Conservation (phyloP, 2,329 filamentous ascomycete species). For the Drechslerella coelobrocha region DNA sequence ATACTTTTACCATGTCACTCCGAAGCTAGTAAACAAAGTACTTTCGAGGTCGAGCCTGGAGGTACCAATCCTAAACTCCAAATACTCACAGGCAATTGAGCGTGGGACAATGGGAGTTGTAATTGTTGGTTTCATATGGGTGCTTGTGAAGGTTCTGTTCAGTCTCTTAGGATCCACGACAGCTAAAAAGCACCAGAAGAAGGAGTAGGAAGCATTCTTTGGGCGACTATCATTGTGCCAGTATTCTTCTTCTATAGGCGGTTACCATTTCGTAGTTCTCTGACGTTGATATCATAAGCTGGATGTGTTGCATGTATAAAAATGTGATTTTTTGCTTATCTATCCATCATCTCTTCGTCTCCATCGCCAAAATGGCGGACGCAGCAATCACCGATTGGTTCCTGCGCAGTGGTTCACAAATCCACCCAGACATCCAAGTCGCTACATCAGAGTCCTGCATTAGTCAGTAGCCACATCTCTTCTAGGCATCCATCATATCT, state of each 20-base stretch:
- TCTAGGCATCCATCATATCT: background rate
- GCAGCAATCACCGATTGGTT: constrained; percentile 26
- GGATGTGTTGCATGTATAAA: constrained; percentile 18
- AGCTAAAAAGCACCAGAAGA: constrained; percentile 38
- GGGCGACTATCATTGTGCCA: background rate
- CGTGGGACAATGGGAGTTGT: constrained; percentile 52
- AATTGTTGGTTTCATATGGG: constrained; percentile 52
- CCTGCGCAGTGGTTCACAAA: constrained; percentile 21
- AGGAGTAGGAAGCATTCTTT: constrained; percentile 12
- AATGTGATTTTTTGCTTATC: background rate
- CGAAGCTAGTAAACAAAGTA: constrained; percentile 45
- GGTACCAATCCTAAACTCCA: constrained; percentile 52
- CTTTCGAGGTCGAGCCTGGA: constrained; percentile 37
- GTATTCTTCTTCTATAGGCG: too few species aligned
- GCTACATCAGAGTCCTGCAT: constrained; percentile 14
- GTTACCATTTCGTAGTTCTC: too few species aligned
- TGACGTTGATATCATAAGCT: constrained; percentile 1
- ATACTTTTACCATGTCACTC: constrained; percentile 53
- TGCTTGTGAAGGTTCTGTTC: constrained; percentile 41
- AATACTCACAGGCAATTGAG: constrained; percentile 49
- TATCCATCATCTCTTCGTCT: background rate
- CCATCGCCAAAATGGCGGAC: constrained; percentile 27
- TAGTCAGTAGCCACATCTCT: constrained; percentile 1
- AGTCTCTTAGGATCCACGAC: constrained; percentile 22
- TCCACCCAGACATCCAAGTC: constrained; percentile 22